Base-by-base conservation (phyloP, 1,284 basidiomycete species). In the Hemileia vastatrix region DNA sequence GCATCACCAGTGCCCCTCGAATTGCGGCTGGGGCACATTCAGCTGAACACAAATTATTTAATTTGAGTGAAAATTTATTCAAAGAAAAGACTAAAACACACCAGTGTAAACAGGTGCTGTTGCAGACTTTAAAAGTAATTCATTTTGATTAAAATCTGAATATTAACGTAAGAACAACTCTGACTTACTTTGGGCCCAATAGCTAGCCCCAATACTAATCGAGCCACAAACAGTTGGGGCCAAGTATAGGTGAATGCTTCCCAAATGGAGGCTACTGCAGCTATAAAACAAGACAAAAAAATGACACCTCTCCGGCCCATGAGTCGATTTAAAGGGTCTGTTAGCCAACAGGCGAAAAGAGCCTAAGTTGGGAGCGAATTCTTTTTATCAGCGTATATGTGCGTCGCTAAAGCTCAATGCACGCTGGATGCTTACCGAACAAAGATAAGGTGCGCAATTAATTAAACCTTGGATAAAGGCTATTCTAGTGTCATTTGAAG, bases 1-100 rank as follows among this genome's bases (percentile, higher is more conserved):
- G 84, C 86, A 87, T 87, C 48, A 87, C 86, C 6, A 89, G 80
- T 0, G 83, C 86, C 52, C 87, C 87, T 68, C 87, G 84, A 59
- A 89, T 87, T 15, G 80, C 72, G 0, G 86, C 80, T 0, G 87
- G 87, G 0, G 83, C 78, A 68, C 82, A 83, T 76, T 87, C 85
- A 1, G 84, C 86, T 1, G 13, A n/a, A 32, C 23, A 27, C 11
- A 54, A 80, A 15, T n/a, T n/a, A n/a, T n/a, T n/a, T n/a, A n/a
- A n/a, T n/a, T n/a, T 86, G n/a, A 84, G 80, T 15, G 83, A 83
- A 0, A 81, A 80, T 0, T 71, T 72, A 8, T 60, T 60, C 13
- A 27, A 18, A 19, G 64, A 23, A 54, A 65, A 15, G 23, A 24
- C 32, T 11, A 64, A 54, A 19, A 2, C 33, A 40, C 18, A 60